Conservation (phyloP, 495 filamentous ascomycete genomes). For the Halenospora varia region DNA sequence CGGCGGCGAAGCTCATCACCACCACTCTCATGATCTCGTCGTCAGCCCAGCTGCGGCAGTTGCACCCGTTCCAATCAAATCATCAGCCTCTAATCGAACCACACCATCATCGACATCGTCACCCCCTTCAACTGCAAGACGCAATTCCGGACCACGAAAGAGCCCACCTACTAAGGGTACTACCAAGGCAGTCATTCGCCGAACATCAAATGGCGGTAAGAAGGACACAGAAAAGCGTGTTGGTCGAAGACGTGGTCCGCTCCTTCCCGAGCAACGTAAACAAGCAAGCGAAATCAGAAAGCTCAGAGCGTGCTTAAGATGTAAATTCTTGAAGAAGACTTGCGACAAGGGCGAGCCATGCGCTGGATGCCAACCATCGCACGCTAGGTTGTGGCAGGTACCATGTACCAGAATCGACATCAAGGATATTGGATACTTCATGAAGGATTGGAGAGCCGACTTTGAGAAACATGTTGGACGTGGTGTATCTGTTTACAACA, state of each 20-base stretch:
- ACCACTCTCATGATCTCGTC: constrained; percentile 35
- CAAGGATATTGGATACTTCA: constrained; percentile 94
- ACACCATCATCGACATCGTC: constrained; percentile 54
- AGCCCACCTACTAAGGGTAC: constrained; percentile 68
- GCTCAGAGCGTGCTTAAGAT: constrained; percentile 85
- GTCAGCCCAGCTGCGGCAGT: constrained; percentile 63
- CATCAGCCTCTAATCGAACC: constrained; percentile 52
- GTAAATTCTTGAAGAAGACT: constrained; percentile 97
- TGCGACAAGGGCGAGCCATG: constrained; percentile 95
- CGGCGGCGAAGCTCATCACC: constrained; percentile 43
- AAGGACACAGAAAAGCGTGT: constrained; percentile 86
- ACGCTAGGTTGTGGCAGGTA: constrained; percentile 90
- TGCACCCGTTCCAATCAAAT: constrained; percentile 68
- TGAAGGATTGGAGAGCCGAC: constrained; percentile 97
- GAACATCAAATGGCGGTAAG: constrained; percentile 68
- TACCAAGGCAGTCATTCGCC: constrained; percentile 70
- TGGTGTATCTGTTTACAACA: constrained; percentile 85
- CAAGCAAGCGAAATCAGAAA: constrained; percentile 93
- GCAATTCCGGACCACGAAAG: constrained; percentile 63
- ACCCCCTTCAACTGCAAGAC: constrained; percentile 36
- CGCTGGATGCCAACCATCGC: constrained; percentile 85
- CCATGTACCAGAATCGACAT: constrained; percentile 95
- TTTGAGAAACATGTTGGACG: constrained; percentile 84
- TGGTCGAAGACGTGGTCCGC: constrained; percentile 77
- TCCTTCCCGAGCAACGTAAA: constrained; percentile 89